phyloP scores from a whole-genome alignment of 2,329 filamentous ascomycete genomes.

The Fusarium sp. region DNA sequence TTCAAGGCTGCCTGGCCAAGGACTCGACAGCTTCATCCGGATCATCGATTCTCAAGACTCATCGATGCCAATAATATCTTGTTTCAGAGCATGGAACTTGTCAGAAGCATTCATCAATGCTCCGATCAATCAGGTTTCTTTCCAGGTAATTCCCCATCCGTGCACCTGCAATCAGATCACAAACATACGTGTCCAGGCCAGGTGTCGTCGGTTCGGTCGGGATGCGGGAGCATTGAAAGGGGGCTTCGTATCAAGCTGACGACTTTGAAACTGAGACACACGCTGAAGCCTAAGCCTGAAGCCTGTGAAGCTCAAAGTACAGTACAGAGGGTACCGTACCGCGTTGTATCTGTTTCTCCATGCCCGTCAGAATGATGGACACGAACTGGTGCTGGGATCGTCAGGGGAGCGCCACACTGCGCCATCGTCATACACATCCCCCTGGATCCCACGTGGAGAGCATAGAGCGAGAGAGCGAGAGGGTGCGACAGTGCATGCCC shows the following conservation, averaged over 20 bases:
- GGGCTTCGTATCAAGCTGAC: slow-evolving; percentile 32
- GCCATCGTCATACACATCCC: slow-evolving; percentile 25
- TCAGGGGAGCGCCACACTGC: slow-evolving; percentile 38
- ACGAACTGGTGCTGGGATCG: slow-evolving; percentile 33
- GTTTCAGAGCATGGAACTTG: slow-evolving; percentile 25
- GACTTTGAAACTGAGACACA: slow-evolving; percentile 29
- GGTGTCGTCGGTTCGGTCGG: not conserved
- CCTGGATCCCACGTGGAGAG: slow-evolving; percentile 38
- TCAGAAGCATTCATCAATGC: not conserved
- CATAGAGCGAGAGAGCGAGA: not conserved
- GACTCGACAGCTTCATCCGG: slow-evolving; percentile 3
- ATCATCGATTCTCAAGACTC: slow-evolving; percentile 2
- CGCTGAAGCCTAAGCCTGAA: not conserved
- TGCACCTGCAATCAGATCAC: slow-evolving; percentile 30
- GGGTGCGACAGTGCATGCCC: slow-evolving; percentile 13
- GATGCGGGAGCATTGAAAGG: slow-evolving; percentile 27
- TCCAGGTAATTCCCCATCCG: slow-evolving; percentile 32
- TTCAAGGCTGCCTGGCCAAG: not conserved
- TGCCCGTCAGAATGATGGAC: slow-evolving; percentile 29
- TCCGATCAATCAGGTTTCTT: slow-evolving; percentile 11
- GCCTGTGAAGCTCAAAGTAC: not conserved
- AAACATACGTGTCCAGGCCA: not conserved
- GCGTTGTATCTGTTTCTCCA: slow-evolving; percentile 11
- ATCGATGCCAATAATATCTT: slow-evolving; percentile 8
- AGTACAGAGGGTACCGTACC: not conserved